Percentiles rank a stretch among this genome's conserved stretches.
These are phyloP conservation scores for Alternaria tenuissima DNA, from an alignment of 2,329 filamentous ascomycete genomes.

Conservation along the genomic window DNA sequence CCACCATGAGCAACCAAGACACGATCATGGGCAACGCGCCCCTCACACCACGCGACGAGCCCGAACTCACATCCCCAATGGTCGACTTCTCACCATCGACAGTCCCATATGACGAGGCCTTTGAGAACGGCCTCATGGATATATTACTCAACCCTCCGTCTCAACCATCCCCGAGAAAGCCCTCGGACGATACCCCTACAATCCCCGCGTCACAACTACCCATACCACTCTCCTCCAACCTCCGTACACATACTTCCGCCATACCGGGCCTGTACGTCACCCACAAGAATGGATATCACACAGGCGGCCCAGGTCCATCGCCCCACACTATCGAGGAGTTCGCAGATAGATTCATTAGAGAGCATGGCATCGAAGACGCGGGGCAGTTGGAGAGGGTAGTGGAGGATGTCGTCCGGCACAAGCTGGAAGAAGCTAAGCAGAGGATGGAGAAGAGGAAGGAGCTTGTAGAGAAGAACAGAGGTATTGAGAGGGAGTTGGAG, in stretches of 20 bases:
- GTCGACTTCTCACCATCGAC: constrained; percentile 55
- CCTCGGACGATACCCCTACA: constrained; percentile 27
- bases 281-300: constrained; percentile 57
- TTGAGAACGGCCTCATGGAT: constrained; percentile 56
- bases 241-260: constrained; percentile 53
- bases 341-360: constrained; percentile 51
- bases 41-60: constrained; percentile 43
- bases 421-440: constrained; percentile 49
- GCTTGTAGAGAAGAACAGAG: constrained; percentile 53
- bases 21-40: constrained; percentile 40
- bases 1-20: constrained; percentile 32
- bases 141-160: constrained; percentile 48
- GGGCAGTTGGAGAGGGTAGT: constrained; percentile 49
- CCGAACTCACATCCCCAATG: constrained; percentile 39
- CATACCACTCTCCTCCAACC: constrained; percentile 53
- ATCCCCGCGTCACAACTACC: constrained; percentile 51
- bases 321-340: constrained; percentile 47
- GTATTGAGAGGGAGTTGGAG: constrained; percentile 54
- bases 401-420: constrained; percentile 41
- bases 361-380: constrained; percentile 46
- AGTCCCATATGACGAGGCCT: constrained; percentile 54
- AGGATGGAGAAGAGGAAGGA: constrained; percentile 51
- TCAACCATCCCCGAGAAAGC: constrained; percentile 33
- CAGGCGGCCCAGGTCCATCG: constrained; percentile 57
- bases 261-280: constrained; percentile 57